Conservation (phyloP, 2,329 filamentous ascomycete species). For the Neopestalotiopsis sp. region DNA sequence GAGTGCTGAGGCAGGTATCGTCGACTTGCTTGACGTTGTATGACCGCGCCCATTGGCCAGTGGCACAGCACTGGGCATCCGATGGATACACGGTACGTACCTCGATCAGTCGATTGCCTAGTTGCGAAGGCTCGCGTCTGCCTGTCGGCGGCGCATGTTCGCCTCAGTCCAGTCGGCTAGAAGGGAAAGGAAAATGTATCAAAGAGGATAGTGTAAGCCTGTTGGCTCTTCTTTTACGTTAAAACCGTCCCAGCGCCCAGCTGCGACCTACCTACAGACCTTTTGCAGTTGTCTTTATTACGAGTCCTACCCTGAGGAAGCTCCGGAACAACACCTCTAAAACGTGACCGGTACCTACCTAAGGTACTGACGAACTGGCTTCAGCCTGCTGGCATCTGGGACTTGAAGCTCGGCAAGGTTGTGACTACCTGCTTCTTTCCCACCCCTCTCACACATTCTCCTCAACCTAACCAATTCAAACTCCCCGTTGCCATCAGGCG, state of each 20-base stretch:
- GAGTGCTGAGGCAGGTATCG: background rate
- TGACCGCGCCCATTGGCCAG: background rate
- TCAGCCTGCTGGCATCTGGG: slow-evolving; percentile 8
- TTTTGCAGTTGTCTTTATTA: background rate
- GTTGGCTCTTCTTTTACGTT: too few species aligned
- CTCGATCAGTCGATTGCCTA: background rate
- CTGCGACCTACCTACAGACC: background rate
- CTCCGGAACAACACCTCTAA: background rate
- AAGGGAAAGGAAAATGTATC: background rate
- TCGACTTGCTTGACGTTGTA: background rate
- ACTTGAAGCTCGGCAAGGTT: background rate
- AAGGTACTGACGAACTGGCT: background rate
- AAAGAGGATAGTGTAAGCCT: background rate
- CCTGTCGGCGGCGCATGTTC: slow-evolving; percentile 2
- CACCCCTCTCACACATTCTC: background rate
- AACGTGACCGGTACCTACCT: background rate
- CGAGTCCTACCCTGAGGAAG: background rate
- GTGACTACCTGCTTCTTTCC: slow-evolving; percentile 12
- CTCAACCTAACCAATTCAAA: slow-evolving; percentile 1
- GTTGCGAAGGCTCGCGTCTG: slow-evolving; percentile 9
- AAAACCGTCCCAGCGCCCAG: background rate
- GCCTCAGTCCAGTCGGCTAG: background rate
- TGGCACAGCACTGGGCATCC: too few species aligned
- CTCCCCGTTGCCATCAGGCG: background rate
- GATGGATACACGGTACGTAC: background rate